phyloP scores from a whole-genome alignment of 257 asterid species.

The Coffea eugenioides region DNA sequence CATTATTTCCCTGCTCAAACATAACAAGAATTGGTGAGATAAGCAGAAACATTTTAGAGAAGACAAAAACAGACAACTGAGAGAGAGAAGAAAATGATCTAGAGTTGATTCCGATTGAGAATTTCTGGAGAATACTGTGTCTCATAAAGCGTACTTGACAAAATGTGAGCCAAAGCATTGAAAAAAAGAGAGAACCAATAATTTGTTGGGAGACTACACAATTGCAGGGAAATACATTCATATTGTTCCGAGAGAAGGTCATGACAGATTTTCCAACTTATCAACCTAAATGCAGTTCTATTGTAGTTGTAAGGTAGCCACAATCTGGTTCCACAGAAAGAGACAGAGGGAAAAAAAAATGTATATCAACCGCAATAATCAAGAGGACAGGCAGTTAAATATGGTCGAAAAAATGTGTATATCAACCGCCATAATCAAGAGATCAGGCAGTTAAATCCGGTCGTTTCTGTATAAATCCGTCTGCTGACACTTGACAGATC shows the following conservation, averaged over 20 bases:
- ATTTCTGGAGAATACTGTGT: not conserved
- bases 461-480: not conserved
- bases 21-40: not conserved
- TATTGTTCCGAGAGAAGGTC: not conserved
- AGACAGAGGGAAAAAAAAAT: not conserved
- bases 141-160: too few species aligned
- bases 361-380: not conserved
- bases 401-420: not conserved
- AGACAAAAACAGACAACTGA: not conserved
- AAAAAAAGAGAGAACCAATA: not conserved
- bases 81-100: not conserved
- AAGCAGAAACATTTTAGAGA: not conserved
- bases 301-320: constrained; percentile 15
- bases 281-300: constrained; percentile 1
- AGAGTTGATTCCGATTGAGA: too few species aligned
- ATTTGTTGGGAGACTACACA: not conserved
- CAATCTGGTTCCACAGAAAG: not conserved
- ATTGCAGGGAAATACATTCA: not conserved
- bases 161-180: not conserved
- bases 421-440: not conserved
- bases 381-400: not conserved
- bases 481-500: not conserved
- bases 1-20: constrained; percentile 30
- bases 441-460: not conserved
- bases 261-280: not conserved